Percentiles rank a stretch among this genome's conserved stretches.
Conservation (phyloP, 163 green algal species). For the Volvox carteri region DNA sequence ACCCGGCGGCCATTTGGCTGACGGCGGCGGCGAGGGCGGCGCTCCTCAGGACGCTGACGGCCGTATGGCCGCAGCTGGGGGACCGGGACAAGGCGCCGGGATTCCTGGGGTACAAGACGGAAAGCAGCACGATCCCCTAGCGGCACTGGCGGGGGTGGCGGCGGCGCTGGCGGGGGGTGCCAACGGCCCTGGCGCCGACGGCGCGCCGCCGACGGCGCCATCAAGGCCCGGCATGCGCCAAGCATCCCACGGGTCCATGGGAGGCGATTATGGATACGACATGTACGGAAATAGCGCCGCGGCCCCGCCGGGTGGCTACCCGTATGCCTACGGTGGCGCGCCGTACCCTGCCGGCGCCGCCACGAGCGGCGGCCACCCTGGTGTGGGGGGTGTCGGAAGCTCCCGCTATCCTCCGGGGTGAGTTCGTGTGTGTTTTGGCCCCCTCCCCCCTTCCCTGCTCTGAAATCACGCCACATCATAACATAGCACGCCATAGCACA, state of each 20-base stretch:
- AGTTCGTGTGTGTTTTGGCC: neutral
- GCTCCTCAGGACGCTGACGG: neutral
- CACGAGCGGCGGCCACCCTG: too few relatives aligned
- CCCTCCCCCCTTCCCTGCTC: neutral
- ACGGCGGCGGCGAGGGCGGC: neutral
- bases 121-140: conserved; percentile 5
- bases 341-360: neutral
- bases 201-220: neutral
- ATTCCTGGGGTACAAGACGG: neutral
- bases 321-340: conserved; percentile 1
- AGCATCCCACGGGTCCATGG: neutral
- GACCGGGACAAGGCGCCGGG: neutral
- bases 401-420: neutral
- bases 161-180: conserved; percentile 27
- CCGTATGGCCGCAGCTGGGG: neutral
- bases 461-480: neutral
- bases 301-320: neutral
- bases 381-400: too few relatives aligned
- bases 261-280: conserved; percentile 6
- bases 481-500: too few relatives aligned
- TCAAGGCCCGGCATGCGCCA: neutral
- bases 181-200: neutral
- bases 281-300: neutral
- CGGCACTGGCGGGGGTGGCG: conserved; percentile 15
- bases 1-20: neutral